These are phyloP conservation scores for Eucalyptus pauciflora DNA, from an alignment of 345 rosid species.

Conservation along the genomic window DNA sequence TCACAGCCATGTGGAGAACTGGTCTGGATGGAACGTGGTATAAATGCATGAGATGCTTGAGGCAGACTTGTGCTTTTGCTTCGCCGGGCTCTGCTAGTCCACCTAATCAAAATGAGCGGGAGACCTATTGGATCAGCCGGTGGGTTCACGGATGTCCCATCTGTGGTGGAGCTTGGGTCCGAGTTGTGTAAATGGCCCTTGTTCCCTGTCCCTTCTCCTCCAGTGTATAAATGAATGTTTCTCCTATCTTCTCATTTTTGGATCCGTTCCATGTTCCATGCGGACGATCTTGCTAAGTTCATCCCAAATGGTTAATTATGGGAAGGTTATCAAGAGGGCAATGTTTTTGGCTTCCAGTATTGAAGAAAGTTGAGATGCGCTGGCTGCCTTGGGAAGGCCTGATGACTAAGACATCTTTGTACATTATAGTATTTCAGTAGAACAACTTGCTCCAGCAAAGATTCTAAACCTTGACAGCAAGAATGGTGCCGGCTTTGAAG, in stretches of 20 bases:
- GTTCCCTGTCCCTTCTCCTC: not conserved
- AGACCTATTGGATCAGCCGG: constrained; percentile 91
- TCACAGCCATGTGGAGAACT: constrained; percentile 92
- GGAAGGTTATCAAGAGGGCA: not conserved
- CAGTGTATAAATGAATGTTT: not conserved
- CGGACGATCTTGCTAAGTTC: not conserved
- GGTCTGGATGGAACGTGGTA: constrained; percentile 96
- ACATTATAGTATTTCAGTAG: not conserved
- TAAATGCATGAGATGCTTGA: constrained; percentile 96
- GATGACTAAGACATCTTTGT: not conserved
- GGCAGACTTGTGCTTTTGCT: constrained; percentile 92
- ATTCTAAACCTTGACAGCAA: not conserved
- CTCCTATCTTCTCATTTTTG: not conserved
- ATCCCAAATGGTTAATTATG: not conserved
- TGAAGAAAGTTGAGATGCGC: not conserved
- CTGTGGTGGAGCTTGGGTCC: constrained; percentile 98
- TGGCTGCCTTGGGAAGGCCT: not conserved
- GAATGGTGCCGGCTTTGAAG: not conserved
- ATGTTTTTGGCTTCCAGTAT: not conserved
- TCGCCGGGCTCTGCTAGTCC: constrained; percentile 41
- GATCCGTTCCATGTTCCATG: not conserved
- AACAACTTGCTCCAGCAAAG: not conserved
- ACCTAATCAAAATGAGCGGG: constrained; percentile 52
- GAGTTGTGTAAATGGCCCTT: constrained; percentile 43
- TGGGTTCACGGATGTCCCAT: constrained; percentile 97